Evolutionary conservation across 2,329 filamentous ascomycete species (phyloP).

Genomic region (Alternaria metachromatica): DNA sequence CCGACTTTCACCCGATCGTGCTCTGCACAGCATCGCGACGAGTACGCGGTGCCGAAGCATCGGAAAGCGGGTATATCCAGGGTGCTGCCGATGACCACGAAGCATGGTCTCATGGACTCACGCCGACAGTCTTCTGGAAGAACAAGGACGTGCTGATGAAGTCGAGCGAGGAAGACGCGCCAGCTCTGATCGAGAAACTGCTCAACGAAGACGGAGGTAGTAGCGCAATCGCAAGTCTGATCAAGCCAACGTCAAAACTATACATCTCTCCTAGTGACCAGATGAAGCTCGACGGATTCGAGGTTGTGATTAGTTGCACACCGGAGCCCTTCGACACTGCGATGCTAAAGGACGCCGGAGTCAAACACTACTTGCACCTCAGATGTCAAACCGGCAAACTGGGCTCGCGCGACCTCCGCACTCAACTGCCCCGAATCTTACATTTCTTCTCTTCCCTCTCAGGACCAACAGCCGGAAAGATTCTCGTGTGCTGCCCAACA

Average conservation of each 20-base stretch:
- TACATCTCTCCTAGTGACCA: conserved; percentile 51
- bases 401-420: conserved; percentile 82
- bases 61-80: conserved; percentile 83
- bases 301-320: conserved; percentile 54
- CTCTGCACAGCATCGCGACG: conserved; percentile 85
- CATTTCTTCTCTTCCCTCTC: conserved; percentile 54
- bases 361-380: conserved; percentile 62
- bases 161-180: conserved; percentile 70
- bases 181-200: conserved; percentile 57
- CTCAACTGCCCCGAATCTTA: conserved; percentile 69
- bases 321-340: conserved; percentile 44
- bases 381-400: conserved; percentile 75
- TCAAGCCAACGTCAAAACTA: conserved; percentile 52
- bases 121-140: conserved; percentile 79
- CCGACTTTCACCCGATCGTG: conserved; percentile 73
- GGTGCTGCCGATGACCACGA: conserved; percentile 95
- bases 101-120: conserved; percentile 86
- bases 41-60: conserved; percentile 71
- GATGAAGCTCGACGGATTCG: conserved; percentile 46
- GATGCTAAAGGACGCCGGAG: conserved; percentile 15
- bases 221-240: conserved; percentile 41
- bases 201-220: conserved; percentile 29
- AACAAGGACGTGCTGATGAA: conserved; percentile 67
- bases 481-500: conserved; percentile 70
- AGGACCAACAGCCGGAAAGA: neutral